Conservation (phyloP, 768 basidiomycete genomes). For the Auriscalpium vulgare region DNA sequence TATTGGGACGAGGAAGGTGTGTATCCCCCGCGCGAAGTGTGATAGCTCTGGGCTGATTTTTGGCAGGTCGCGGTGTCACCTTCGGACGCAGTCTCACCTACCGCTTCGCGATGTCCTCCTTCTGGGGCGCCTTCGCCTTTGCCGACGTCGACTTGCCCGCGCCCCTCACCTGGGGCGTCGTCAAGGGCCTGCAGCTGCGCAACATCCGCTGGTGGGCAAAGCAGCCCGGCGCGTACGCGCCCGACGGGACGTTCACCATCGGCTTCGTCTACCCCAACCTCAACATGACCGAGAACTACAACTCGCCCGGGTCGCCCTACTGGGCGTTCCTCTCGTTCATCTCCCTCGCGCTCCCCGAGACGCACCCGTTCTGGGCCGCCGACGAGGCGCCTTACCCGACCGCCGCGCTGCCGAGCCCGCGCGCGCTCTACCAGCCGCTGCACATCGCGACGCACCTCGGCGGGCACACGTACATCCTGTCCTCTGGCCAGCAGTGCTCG, state of each 20-base stretch:
- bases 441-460: conserved; percentile 60
- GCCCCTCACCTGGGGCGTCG: conserved; percentile 64
- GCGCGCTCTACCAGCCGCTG: conserved; percentile 50
- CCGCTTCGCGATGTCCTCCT: conserved; percentile 75
- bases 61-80: conserved; percentile 58
- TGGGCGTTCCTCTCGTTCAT: conserved; percentile 80
- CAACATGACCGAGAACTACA: conserved; percentile 76
- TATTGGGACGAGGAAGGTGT: conserved; percentile 69
- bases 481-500: conserved; percentile 72
- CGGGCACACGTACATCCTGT: conserved; percentile 63
- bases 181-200: conserved; percentile 66
- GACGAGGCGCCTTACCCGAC: conserved; percentile 59
- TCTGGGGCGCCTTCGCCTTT: conserved; percentile 69
- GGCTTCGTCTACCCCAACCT: conserved; percentile 65
- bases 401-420: conserved; percentile 36
- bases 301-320: conserved; percentile 70
- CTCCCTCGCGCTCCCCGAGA: conserved; percentile 51
- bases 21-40: conserved; percentile 1
- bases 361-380: conserved; percentile 67
- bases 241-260: conserved; percentile 65
- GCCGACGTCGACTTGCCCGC: conserved; percentile 62
- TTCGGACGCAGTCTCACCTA: conserved; percentile 74
- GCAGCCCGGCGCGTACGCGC: conserved; percentile 51
- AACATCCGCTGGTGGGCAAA: conserved; percentile 68
- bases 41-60: not conserved